phyloP scores from a whole-genome alignment of 2,329 filamentous ascomycete species.

The Xylogone sp. region DNA sequence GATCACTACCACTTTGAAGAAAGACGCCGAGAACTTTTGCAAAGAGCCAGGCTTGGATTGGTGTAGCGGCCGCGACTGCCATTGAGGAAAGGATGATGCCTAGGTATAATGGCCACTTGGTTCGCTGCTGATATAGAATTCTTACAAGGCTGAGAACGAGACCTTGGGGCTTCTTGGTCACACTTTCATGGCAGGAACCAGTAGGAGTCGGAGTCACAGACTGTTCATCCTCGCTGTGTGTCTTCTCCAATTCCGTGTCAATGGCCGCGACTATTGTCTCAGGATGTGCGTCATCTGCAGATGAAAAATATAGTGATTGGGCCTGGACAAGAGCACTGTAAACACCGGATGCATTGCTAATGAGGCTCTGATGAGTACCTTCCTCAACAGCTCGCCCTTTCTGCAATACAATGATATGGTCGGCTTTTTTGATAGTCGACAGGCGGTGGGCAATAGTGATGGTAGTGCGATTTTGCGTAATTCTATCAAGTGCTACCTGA shows the following conservation, averaged over 20 bases:
- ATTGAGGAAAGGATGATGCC: conserved; percentile 22
- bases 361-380: conserved; percentile 74
- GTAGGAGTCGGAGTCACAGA: background rate
- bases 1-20: conserved; percentile 10
- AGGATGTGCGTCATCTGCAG: too few relatives aligned
- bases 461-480: conserved; percentile 79
- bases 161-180: background rate
- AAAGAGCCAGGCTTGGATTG: conserved; percentile 31
- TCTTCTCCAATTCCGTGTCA: background rate
- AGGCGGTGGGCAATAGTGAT: conserved; percentile 92
- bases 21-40: conserved; percentile 29
- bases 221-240: background rate
- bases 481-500: conserved; percentile 82
- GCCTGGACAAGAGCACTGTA: conserved; percentile 34
- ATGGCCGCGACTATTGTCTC: too few relatives aligned
- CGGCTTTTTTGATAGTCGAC: conserved; percentile 84
- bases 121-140: conserved; percentile 17
- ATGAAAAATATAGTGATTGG: conserved; percentile 21
- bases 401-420: conserved; percentile 91
- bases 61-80: conserved; percentile 10
- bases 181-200: background rate
- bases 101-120: conserved; percentile 22
- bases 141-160: conserved; percentile 19
- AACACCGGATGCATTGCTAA: conserved; percentile 60
- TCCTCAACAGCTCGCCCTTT: conserved; percentile 80